A percentile compares a stretch with the other conserved stretches of the same genome.
Conservation (phyloP, 1,284 basidiomycete species). For the Neonothopanus nambi region DNA sequence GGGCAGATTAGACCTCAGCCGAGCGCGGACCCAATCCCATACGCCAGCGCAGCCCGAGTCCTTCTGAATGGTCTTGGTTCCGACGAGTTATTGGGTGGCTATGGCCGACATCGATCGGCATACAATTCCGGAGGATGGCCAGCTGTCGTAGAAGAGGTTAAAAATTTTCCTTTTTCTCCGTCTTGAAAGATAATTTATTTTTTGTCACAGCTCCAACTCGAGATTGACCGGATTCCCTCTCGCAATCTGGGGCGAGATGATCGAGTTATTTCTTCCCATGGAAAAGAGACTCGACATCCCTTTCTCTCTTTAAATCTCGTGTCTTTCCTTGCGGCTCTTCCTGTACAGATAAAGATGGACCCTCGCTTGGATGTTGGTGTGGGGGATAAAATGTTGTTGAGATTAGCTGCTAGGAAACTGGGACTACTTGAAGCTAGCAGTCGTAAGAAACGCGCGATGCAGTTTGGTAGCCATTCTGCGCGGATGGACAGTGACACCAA, state of each 20-base stretch:
- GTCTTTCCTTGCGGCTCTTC: constrained; percentile 69
- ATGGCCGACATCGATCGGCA: constrained; percentile 84
- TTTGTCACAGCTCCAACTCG: constrained; percentile 74
- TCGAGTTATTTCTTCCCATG: constrained; percentile 84
- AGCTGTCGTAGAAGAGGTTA: constrained; percentile 79
- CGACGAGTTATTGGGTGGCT: constrained; percentile 94
- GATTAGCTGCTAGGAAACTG: constrained; percentile 66
- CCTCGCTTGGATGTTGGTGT: constrained; percentile 63
- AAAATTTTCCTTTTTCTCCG: constrained; percentile 16
- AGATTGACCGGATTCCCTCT: constrained; percentile 86
- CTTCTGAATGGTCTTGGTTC: constrained; percentile 92
- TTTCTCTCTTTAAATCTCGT: constrained; percentile 84
- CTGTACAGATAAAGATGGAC: constrained; percentile 82
- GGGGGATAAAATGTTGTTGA: constrained; percentile 88
- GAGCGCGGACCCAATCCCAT: constrained; percentile 44
- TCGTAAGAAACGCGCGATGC: constrained; percentile 93
- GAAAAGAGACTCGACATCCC: constrained; percentile 89
- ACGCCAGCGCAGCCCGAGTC: constrained; percentile 78
- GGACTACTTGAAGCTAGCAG: constrained; percentile 70
- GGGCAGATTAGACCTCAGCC: constrained; percentile 52
- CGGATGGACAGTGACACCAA: constrained; percentile 76
- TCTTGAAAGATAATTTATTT: not conserved
- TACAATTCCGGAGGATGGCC: constrained; percentile 70
- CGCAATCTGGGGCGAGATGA: constrained; percentile 95
- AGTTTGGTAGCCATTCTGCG: constrained; percentile 93